Conservation (phyloP, 768 basidiomycete species). For the Collybia sp. region DNA sequence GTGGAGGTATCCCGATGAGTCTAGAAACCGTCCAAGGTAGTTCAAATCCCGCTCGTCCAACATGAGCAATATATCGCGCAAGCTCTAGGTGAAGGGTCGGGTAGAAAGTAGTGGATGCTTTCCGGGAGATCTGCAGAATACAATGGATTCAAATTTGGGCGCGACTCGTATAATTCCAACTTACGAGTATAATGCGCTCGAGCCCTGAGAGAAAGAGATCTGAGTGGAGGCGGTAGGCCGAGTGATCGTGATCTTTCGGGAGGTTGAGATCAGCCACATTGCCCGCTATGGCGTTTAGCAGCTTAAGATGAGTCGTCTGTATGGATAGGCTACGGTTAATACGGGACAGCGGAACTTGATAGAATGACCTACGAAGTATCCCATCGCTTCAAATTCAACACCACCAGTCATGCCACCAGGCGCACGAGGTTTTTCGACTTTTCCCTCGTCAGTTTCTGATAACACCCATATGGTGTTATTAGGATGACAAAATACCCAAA, state of each 20-base stretch:
- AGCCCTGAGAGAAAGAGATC: conserved; percentile 91
- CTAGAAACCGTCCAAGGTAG: conserved; percentile 80
- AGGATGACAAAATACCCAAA: conserved; percentile 97
- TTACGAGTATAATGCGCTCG: conserved; percentile 84
- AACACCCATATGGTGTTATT: conserved; percentile 90
- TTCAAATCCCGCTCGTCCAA: conserved; percentile 62
- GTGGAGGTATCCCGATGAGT: conserved; percentile 75
- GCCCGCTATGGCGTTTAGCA: conserved; percentile 77
- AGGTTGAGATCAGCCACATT: conserved; percentile 61
- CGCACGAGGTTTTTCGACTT: conserved; percentile 86
- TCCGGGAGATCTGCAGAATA: conserved; percentile 73
- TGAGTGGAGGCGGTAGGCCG: conserved; percentile 76
- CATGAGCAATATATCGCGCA: conserved; percentile 76
- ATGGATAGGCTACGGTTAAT: neutral
- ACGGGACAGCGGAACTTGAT: neutral
- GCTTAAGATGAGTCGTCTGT: conserved; percentile 83
- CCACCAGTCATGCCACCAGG: conserved; percentile 99
- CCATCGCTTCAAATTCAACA: conserved; percentile 97
- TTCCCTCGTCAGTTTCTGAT: conserved; percentile 74
- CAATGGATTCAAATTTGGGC: conserved; percentile 1
- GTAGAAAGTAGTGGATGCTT: conserved; percentile 93
- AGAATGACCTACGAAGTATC: conserved; percentile 73
- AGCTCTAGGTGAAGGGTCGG: conserved; percentile 93
- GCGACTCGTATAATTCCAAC: conserved; percentile 14
- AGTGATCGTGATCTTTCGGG: conserved; percentile 65